Percentiles rank a stretch among this genome's conserved stretches.
These are phyloP conservation scores for Monosporascus sp. DNA, from an alignment of 2,329 filamentous ascomycete species.

Conservation along the genomic window DNA sequence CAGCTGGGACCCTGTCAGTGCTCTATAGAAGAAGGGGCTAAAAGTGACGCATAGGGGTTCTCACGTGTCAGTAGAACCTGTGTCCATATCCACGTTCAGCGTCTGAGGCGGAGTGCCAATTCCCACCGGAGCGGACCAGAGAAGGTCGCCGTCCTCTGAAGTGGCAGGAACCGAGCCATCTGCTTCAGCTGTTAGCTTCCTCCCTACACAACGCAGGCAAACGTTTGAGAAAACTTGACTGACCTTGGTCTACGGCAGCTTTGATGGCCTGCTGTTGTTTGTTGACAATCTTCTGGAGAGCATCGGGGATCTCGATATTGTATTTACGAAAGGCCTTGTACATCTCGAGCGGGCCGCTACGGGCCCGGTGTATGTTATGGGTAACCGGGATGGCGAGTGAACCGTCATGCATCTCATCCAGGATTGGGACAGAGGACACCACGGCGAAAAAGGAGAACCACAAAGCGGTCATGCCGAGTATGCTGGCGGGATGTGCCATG, in stretches of 20 bases:
- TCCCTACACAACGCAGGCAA: neutral
- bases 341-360: constrained; percentile 25
- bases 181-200: constrained; percentile 15
- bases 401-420: constrained; percentile 4
- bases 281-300: constrained; percentile 21
- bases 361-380: constrained; percentile 16
- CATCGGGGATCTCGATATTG: constrained; percentile 24
- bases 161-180: constrained; percentile 29
- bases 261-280: constrained; percentile 17
- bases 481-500: constrained; percentile 13
- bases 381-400: constrained; percentile 20
- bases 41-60: constrained; percentile 29
- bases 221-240: neutral
- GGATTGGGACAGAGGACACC: constrained; percentile 8
- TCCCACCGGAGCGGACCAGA: constrained; percentile 38
- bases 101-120: constrained; percentile 44
- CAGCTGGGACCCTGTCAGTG: constrained; percentile 33
- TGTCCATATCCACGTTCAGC: constrained; percentile 46
- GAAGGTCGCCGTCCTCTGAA: constrained; percentile 35
- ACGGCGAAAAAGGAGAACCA: constrained; percentile 13
- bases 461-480: constrained; percentile 14
- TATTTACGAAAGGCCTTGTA: constrained; percentile 27
- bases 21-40: constrained; percentile 4
- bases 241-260: constrained; percentile 10
- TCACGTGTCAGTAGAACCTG: constrained; percentile 57